These are phyloP conservation scores for Fusarium ramigenum DNA, from an alignment of 2,329 filamentous ascomycete genomes.

Conservation along the genomic window DNA sequence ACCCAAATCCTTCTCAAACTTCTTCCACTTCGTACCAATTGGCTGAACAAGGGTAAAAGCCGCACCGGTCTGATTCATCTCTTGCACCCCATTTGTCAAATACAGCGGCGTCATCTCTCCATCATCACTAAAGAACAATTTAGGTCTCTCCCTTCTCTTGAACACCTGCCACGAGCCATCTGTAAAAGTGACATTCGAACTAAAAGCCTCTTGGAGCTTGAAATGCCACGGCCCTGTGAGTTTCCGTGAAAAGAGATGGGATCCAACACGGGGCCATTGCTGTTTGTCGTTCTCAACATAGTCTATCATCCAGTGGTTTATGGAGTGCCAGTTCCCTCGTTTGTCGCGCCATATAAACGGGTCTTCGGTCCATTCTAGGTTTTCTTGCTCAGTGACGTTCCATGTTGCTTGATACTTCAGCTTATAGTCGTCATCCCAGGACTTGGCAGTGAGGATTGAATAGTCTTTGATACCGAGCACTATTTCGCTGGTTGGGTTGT, in stretches of 20 bases:
- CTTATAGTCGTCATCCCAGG: background rate
- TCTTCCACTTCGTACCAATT: slow-evolving; percentile 20
- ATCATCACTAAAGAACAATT: slow-evolving; percentile 59
- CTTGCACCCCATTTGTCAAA: slow-evolving; percentile 58
- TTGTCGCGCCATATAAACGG: slow-evolving; percentile 49
- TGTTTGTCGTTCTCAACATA: slow-evolving; percentile 39
- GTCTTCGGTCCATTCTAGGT: slow-evolving; percentile 41
- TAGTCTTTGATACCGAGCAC: slow-evolving; percentile 22
- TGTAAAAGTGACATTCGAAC: slow-evolving; percentile 44
- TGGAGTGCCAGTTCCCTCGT: slow-evolving; percentile 46
- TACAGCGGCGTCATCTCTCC: slow-evolving; percentile 54
- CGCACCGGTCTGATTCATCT: slow-evolving; percentile 34
- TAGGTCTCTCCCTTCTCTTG: slow-evolving; percentile 57
- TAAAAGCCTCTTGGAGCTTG: slow-evolving; percentile 42
- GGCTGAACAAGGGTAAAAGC: slow-evolving; percentile 27
- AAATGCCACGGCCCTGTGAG: slow-evolving; percentile 46
- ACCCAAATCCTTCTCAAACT: slow-evolving; percentile 10
- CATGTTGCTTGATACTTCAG: slow-evolving; percentile 17
- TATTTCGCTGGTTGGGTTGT: slow-evolving; percentile 5
- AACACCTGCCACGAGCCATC: slow-evolving; percentile 53
- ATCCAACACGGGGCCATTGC: slow-evolving; percentile 44
- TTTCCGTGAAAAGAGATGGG: slow-evolving; percentile 43
- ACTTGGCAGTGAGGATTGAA: slow-evolving; percentile 9
- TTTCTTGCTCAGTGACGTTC: slow-evolving; percentile 22
- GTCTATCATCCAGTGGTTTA: slow-evolving; percentile 46